Evolutionary conservation across 352 stramenopile species (phyloP).

Genomic region (Phytophthora idaei): DNA sequence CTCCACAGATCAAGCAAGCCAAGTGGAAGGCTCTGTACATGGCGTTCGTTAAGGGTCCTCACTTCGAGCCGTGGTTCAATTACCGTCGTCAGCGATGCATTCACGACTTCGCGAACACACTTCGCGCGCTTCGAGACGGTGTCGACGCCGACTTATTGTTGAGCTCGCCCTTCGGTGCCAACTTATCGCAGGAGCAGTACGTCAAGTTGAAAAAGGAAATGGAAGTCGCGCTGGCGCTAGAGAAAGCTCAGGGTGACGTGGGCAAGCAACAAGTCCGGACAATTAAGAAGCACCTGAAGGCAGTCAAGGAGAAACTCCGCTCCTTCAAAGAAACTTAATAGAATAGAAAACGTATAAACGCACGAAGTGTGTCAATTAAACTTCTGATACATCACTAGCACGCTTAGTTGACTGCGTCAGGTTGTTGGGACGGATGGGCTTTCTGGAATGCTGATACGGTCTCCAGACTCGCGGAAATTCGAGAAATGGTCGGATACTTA

Average conservation of each 20-base stretch:
- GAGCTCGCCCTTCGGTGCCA: conserved; percentile 49
- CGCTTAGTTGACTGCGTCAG: conserved; percentile 51
- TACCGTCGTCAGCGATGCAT: conserved; percentile 74
- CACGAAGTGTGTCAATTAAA: conserved; percentile 4
- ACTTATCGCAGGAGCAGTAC: conserved; percentile 52
- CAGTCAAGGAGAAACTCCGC: conserved; percentile 50
- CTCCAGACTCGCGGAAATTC: conserved; percentile 71
- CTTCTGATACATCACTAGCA: conserved; percentile 1
- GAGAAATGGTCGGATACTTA: conserved; percentile 87
- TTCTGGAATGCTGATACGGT: conserved; percentile 82
- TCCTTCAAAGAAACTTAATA: conserved; percentile 34
- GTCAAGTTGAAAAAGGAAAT: conserved; percentile 53
- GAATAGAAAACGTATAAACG: conserved; percentile 19
- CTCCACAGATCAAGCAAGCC: conserved; percentile 59
- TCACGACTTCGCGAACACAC: conserved; percentile 63
- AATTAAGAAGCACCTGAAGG: conserved; percentile 54
- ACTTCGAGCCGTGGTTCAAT: conserved; percentile 82
- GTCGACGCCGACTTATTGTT: conserved; percentile 45
- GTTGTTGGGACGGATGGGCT: conserved; percentile 81
- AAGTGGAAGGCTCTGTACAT: conserved; percentile 81
- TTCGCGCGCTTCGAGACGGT: conserved; percentile 56
- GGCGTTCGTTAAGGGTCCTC: conserved; percentile 68
- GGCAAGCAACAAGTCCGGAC: conserved; percentile 50
- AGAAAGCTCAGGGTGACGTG: conserved; percentile 39
- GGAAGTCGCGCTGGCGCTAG: conserved; percentile 43